Evolutionary conservation across 2,329 filamentous ascomycete genomes (phyloP).

Genomic region (Myriosclerotinia curreyana): DNA sequence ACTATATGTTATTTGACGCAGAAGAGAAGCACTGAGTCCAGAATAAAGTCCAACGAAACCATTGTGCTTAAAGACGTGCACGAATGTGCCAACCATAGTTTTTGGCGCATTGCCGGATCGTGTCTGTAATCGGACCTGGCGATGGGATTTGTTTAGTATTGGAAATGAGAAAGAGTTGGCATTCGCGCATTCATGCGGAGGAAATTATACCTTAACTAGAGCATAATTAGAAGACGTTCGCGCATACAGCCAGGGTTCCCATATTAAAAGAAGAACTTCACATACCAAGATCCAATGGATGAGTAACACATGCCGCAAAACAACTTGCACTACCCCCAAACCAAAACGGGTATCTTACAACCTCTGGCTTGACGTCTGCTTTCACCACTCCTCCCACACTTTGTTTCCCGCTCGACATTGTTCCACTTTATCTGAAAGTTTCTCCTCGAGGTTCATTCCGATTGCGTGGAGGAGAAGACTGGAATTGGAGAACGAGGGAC

Average conservation of each 20-base stretch:
- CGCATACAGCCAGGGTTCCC: background rate
- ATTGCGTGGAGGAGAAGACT: background rate
- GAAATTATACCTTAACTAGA: constrained; percentile 35
- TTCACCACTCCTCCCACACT: constrained; percentile 19
- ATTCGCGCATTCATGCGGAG: constrained; percentile 8
- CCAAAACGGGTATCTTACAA: constrained; percentile 74
- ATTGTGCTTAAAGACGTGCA: constrained; percentile 73
- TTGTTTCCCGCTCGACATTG: constrained; percentile 25
- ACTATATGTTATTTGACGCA: constrained; percentile 93
- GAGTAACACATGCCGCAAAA: constrained; percentile 85
- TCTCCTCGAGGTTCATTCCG: constrained; percentile 28
- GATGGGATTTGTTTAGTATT: constrained; percentile 16
- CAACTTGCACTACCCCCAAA: constrained; percentile 94
- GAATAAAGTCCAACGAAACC: constrained; percentile 81
- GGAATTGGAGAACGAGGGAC: background rate
- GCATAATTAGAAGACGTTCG: constrained; percentile 7
- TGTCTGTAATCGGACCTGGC: constrained; percentile 81
- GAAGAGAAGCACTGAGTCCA: constrained; percentile 86
- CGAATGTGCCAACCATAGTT: constrained; percentile 82
- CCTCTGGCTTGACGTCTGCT: constrained; percentile 31
- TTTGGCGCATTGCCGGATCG: constrained; percentile 71
- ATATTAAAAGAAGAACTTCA: constrained; percentile 13
- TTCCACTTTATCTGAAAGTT: constrained; percentile 30
- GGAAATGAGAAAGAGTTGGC: background rate
- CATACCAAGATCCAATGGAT: constrained; percentile 88